Conservation (phyloP, 768 basidiomycete species). For the Termitomyces sp. region DNA sequence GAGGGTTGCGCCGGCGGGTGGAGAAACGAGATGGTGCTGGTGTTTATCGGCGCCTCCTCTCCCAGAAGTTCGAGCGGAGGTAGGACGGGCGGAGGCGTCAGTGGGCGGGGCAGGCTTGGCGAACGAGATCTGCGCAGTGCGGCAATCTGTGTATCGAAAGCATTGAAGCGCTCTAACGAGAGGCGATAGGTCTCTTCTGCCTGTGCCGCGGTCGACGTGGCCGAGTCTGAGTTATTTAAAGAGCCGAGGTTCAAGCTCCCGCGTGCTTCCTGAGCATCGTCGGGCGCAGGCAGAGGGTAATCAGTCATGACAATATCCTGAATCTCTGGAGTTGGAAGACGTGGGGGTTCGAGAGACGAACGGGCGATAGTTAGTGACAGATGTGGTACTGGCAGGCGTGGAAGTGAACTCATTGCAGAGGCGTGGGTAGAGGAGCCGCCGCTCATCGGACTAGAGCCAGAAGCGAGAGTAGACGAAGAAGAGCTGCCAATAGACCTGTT, state of each 20-base stretch:
- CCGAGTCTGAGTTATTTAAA: no score
- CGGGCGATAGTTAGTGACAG: conserved; percentile 12
- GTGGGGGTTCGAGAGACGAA: conserved; percentile 25
- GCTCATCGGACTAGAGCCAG: conserved; percentile 17
- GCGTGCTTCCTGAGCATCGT: conserved; percentile 15
- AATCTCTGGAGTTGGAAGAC: conserved; percentile 39
- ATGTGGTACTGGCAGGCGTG: conserved; percentile 18
- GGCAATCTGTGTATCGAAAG: conserved; percentile 49
- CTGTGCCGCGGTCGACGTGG: no score
- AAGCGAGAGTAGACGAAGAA: conserved; percentile 29
- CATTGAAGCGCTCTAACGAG: conserved; percentile 47
- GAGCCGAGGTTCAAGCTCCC: no score
- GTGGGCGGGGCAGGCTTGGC: conserved; percentile 16
- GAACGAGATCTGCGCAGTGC: conserved; percentile 37
- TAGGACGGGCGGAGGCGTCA: conserved; percentile 27
- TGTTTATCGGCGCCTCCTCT: conserved; percentile 11
- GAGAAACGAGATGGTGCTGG: conserved; percentile 17
- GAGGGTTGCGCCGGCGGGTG: conserved; percentile 18
- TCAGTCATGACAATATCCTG: conserved; percentile 51
- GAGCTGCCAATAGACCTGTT: conserved; percentile 28
- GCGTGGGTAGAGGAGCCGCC: conserved; percentile 6
- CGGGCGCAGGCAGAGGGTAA: conserved; percentile 18
- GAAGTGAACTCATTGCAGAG: conserved; percentile 1
- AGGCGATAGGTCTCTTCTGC: conserved; percentile 30
- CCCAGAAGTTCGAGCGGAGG: conserved; percentile 29